A percentile compares a stretch with the other conserved stretches of the same genome.
Evolutionary conservation across 257 asterid species (phyloP).

Genomic region (Solanum megistacrolobum): DNA sequence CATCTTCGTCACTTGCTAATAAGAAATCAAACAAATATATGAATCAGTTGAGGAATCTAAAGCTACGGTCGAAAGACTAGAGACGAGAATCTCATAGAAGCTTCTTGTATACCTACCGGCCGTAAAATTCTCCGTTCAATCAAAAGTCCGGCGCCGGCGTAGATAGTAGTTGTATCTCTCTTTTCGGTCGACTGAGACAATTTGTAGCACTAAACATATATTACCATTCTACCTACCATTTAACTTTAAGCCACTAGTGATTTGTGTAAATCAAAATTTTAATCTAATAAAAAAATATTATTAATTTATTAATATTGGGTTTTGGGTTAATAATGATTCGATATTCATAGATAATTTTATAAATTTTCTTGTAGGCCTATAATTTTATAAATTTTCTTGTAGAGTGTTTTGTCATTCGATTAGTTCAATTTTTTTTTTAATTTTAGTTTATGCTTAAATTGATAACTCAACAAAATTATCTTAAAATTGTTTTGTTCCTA

Average conservation of each 20-base stretch:
- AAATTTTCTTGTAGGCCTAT: too few species aligned
- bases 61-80: neutral
- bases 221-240: neutral
- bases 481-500: neutral
- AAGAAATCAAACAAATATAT: neutral
- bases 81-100: neutral
- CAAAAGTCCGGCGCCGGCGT: neutral
- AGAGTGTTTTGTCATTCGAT: neutral
- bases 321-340: too few species aligned
- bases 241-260: neutral
- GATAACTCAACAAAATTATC: neutral
- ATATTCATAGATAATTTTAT: too few species aligned
- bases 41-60: neutral
- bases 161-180: neutral
- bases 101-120: neutral
- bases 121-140: neutral
- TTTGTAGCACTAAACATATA: neutral
- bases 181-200: neutral
- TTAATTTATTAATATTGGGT: too few species aligned
- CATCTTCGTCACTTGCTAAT: slow-evolving; percentile 15
- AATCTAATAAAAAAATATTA: too few species aligned
- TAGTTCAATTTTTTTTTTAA: neutral
- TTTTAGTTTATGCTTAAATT: neutral
- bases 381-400: too few species aligned
- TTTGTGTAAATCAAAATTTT: neutral